Percentiles rank a stretch among this genome's conserved stretches.
Evolutionary conservation across 2,329 filamentous ascomycete species (phyloP).

Genomic region (Lachnellula cervina): DNA sequence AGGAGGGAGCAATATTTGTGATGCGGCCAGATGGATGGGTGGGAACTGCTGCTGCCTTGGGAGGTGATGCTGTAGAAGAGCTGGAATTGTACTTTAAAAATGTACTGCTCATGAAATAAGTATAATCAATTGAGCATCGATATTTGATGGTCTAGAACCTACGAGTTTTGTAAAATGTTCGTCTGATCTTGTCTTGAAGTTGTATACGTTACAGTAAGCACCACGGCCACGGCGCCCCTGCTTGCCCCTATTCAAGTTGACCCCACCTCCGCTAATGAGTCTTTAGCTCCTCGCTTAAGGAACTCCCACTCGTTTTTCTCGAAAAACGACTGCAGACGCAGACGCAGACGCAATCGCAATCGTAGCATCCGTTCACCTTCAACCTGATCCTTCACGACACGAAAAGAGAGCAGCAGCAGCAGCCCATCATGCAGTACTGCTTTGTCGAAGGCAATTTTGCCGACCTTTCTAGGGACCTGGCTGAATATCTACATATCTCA

Average conservation of each 20-base stretch:
- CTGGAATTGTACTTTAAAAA: slow-evolving; percentile 46
- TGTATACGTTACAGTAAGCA: no score
- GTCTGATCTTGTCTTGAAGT: neutral
- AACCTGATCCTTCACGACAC: slow-evolving; percentile 12
- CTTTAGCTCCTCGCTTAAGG: no score
- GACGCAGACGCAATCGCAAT: no score
- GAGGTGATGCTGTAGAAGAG: slow-evolving; percentile 37
- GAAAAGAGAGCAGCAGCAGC: neutral
- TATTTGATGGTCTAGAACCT: neutral
- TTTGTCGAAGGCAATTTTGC: slow-evolving; percentile 90
- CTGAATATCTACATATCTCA: slow-evolving; percentile 81
- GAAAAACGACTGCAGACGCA: no score
- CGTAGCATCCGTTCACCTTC: no score
- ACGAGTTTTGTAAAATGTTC: neutral
- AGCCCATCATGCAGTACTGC: slow-evolving; percentile 40
- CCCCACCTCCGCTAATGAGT: no score
- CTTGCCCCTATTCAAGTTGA: no score
- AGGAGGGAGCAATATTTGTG: slow-evolving; percentile 42
- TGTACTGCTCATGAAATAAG: slow-evolving; percentile 29
- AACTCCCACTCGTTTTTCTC: no score
- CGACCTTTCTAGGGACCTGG: slow-evolving; percentile 90
- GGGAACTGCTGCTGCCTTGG: slow-evolving; percentile 35
- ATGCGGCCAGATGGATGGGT: slow-evolving; percentile 54
- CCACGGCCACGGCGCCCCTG: no score
- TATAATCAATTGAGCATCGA: no score